Evolutionary conservation across 1,139 yeast species (phyloP), one percentile per base, ranked within the genome.

Genomic region (Torulaspora globosa): DNA sequence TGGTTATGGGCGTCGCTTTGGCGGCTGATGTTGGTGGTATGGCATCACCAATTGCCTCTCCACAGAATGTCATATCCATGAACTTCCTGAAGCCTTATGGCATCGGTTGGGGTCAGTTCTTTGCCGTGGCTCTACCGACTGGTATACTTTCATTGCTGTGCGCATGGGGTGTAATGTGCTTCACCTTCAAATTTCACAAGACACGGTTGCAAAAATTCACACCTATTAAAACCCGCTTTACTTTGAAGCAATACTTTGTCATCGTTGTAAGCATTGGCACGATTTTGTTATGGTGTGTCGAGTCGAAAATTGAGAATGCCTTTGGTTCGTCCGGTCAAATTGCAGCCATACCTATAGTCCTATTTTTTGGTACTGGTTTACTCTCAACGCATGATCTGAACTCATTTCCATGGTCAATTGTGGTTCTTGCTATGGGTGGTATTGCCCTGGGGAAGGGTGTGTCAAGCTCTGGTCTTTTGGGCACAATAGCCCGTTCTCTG

Each of bases 11-110:
- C 48, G 81, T 83, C 49, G 90, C 90, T 0, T 69, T 83, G 32
- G 81, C 86, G 7, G 82, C 87, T 8, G 82, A 83, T 59, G 68
- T 82, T 39, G 89, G 87, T 30, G 90, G 90, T 55, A 80, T 83
- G 86, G 79, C 88, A 0, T 80, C 86, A n/a, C 90, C 90, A 12
- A 83, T 83, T 51, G 81, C 89, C 0, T 81, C 87, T 5, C 90
- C 90, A 1, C 90, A 83, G 62, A 83, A 83, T 55, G 82, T 83
- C 69, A 79, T 83, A 49, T 86, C 88, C 1, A 80, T 82, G 70
- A 80, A 81, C 41, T 77, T 82, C 39, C 72, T 83, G 74, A 73
- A 73, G 10, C 81, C 84, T 0, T 80, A 75, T 51, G 85, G 84
- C 19, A 63, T 71, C 34, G 78, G 83, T 3, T 83, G 90, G 90